A percentile compares a stretch with the other conserved stretches of the same genome.
phyloP scores from a whole-genome alignment of 1,284 basidiomycete species.

The Bjerkandera adusta region DNA sequence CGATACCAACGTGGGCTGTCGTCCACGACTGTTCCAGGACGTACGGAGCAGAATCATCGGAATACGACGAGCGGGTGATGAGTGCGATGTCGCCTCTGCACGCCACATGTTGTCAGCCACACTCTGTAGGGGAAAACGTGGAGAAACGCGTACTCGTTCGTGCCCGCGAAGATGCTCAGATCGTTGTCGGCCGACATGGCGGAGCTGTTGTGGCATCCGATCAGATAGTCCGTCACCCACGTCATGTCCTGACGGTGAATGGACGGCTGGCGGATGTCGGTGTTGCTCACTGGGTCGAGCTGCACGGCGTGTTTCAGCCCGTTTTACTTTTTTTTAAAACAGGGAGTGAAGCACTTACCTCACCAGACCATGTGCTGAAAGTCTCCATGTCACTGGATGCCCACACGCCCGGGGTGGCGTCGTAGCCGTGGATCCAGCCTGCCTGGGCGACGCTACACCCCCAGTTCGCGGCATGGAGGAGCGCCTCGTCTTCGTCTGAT shows the following conservation, averaged over 20 bases:
- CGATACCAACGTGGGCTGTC: conserved; percentile 32
- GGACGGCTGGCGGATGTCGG: conserved; percentile 35
- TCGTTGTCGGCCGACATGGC: conserved; percentile 27
- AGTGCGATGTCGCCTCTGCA: conserved; percentile 36
- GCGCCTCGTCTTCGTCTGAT: conserved; percentile 74
- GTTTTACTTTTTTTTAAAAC: background rate
- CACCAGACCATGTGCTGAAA: conserved; percentile 69
- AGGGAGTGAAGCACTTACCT: conserved; percentile 40
- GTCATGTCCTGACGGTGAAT: conserved; percentile 33
- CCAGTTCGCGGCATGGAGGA: conserved; percentile 68
- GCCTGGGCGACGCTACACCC: conserved; percentile 72
- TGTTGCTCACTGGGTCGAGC: conserved; percentile 33
- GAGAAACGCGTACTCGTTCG: conserved; percentile 33
- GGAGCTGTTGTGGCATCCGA: conserved; percentile 32
- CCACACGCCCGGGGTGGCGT: conserved; percentile 49
- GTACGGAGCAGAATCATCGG: conserved; percentile 28
- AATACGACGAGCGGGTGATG: conserved; percentile 26
- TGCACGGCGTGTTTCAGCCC: conserved; percentile 12
- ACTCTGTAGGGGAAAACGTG: background rate
- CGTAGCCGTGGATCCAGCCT: conserved; percentile 53
- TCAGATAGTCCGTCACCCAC: conserved; percentile 41
- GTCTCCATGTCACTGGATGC: conserved; percentile 84
- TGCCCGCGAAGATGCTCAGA: conserved; percentile 35
- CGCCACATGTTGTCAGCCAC: background rate
- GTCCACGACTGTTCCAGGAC: conserved; percentile 30